phyloP scores from a whole-genome alignment of 805 yeast species.

The Clavispora fructus region DNA sequence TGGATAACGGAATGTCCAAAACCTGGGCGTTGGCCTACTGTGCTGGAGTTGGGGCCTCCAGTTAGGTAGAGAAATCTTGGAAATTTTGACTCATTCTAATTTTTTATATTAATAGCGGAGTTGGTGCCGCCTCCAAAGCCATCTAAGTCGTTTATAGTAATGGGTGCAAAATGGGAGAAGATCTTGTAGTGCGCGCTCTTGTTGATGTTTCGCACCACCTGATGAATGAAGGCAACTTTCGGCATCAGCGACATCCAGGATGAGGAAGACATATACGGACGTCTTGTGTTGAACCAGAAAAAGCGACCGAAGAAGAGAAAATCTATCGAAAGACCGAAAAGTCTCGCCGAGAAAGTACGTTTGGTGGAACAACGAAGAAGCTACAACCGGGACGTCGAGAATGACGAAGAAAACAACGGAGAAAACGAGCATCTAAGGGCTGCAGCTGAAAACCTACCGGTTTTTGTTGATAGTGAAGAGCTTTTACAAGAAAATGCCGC shows the following conservation, averaged over 20 bases:
- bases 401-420: background rate
- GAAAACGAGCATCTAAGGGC: background rate
- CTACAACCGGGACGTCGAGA: background rate
- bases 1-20: slow-evolving; percentile 59
- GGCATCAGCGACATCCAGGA: slow-evolving; percentile 8
- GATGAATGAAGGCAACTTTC: slow-evolving; percentile 1
- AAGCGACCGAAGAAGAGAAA: background rate
- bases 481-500: slow-evolving; percentile 2
- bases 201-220: background rate
- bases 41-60: slow-evolving; percentile 36
- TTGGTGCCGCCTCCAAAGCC: too few relatives aligned
- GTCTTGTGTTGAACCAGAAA: slow-evolving; percentile 1
- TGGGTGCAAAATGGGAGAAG: slow-evolving; percentile 1
- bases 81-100: too few relatives aligned
- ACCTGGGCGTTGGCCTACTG: slow-evolving; percentile 60
- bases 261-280: slow-evolving; percentile 7
- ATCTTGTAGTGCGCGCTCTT: background rate
- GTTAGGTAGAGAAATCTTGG: background rate
- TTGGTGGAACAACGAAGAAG: background rate
- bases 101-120: background rate
- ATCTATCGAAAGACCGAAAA: background rate
- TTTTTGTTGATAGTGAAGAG: slow-evolving; percentile 4
- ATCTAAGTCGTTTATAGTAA: background rate
- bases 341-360: background rate
- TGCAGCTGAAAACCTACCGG: slow-evolving; percentile 6